Conservation (phyloP, 2,329 filamentous ascomycete species). For the Pezicula rhizophila region DNA sequence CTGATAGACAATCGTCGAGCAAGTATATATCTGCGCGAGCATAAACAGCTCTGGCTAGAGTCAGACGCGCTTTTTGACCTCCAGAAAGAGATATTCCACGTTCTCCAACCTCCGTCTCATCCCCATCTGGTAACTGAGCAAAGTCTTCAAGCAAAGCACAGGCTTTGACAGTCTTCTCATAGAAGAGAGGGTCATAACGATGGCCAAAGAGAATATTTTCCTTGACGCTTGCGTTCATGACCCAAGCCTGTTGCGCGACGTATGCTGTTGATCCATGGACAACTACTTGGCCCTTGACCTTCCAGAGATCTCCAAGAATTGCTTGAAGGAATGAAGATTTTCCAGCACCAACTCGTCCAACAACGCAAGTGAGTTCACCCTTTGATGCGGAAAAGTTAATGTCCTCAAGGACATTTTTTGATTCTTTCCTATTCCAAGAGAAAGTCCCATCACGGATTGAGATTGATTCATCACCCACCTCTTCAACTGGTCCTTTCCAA, state of each 20-base stretch:
- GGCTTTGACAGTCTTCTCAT: conserved; percentile 85
- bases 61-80: conserved; percentile 91
- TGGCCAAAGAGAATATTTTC: conserved; percentile 98
- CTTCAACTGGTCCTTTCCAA: conserved; percentile 61
- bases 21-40: conserved; percentile 95
- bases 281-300: conserved; percentile 74
- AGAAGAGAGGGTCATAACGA: conserved; percentile 87
- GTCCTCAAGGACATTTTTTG: conserved; percentile 65
- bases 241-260: conserved; percentile 88
- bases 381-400: conserved; percentile 88
- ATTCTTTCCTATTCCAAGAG: conserved; percentile 85
- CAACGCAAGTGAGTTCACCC: conserved; percentile 86
- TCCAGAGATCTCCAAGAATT: conserved; percentile 88
- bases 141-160: conserved; percentile 92
- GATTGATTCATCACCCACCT: conserved; percentile 79
- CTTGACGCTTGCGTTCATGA: conserved; percentile 95
- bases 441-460: conserved; percentile 80
- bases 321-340: conserved; percentile 91
- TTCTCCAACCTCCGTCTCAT: conserved; percentile 94
- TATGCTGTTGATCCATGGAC: conserved; percentile 82
- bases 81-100: conserved; percentile 93
- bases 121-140: conserved; percentile 84
- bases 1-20: conserved; percentile 88
- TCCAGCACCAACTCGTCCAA: conserved; percentile 88
- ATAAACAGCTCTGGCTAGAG: conserved; percentile 89